A percentile compares a stretch with the other conserved stretches of the same genome.
Conservation (phyloP, 2,329 filamentous ascomycete species). For the Pseudogymnoascus sp. region DNA sequence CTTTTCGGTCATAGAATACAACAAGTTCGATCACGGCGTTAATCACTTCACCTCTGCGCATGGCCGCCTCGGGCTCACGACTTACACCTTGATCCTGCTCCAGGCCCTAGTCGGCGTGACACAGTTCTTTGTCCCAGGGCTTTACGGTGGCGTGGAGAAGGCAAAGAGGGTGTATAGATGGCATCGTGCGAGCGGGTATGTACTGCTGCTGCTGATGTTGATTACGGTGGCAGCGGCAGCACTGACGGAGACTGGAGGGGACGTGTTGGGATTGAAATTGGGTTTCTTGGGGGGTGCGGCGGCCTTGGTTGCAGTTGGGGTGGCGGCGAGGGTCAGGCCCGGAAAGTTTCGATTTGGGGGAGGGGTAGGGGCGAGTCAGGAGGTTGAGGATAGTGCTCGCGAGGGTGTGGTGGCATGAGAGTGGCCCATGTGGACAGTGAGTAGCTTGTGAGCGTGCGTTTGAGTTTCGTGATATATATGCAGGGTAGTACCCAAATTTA, state of each 20-base stretch:
- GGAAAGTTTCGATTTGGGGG: conserved; percentile 63
- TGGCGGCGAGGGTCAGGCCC: conserved; percentile 73
- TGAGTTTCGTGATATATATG: not conserved
- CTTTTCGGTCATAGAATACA: conserved; percentile 68
- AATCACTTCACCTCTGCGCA: conserved; percentile 75
- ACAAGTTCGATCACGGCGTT: conserved; percentile 65
- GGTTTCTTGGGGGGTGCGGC: conserved; percentile 68
- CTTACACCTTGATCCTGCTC: conserved; percentile 60
- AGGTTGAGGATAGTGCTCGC: not conserved
- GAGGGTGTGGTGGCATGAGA: not conserved
- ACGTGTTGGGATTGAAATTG: conserved; percentile 62
- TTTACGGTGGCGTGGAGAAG: conserved; percentile 73
- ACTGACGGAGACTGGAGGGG: conserved; percentile 66
- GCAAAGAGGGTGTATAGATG: conserved; percentile 88
- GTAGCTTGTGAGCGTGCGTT: not conserved
- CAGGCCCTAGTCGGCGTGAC: conserved; percentile 78
- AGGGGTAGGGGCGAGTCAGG: conserved; percentile 29
- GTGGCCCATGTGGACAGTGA: not conserved
- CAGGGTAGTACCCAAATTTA: not conserved
- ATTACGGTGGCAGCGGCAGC: conserved; percentile 70
- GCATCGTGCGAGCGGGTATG: conserved; percentile 73
- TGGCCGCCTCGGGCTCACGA: conserved; percentile 73
- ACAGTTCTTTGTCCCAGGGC: conserved; percentile 66
- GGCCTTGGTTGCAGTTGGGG: conserved; percentile 61
- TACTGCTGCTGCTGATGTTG: conserved; percentile 62